Base-by-base conservation (phyloP, 2,329 filamentous ascomycete species). In the Cercospora beticola region DNA sequence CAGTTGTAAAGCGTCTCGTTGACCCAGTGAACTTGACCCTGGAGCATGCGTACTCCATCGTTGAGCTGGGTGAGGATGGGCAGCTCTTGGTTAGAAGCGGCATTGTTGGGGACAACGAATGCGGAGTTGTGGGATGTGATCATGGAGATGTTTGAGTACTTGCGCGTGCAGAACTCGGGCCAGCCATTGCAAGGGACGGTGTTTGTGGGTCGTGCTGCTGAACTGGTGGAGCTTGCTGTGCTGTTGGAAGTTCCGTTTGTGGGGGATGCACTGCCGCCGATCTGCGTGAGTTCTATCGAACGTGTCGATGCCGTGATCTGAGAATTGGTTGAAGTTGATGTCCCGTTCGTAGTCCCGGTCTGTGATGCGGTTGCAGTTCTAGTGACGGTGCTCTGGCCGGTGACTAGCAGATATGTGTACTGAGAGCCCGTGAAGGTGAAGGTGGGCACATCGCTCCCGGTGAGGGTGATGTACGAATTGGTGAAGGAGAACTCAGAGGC, bases 51-150 rank as follows among this genome's bases (percentile, higher is more conserved):
- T 43, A 91, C 82, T 31, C 92, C 92, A 76, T 96, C 92, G 76
- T 95, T 87, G 70, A 96, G 84, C 81, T 96, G 93, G 36, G 85
- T 82, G 12, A 83, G 85, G 60, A 95, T 91, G 21, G 83, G 79
- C 56, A 91, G 83, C 30, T 84, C 83, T 81, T 96, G 92, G 79
- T 96, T 96, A 65, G 90, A 87, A 14, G 89, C 92, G 9, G 90
- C 86, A 78, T 91, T 94, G 73, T 90, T 90, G 16, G 84, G 78
- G 8, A 86, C 83, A 49, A 89, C 85, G 77, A 96, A 96, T 10
- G 92, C 91, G 52, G 91, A 92, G 82, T 96, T 96, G 82, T 96
- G 92, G 18, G 89, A 89, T 21, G 87, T 88, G 1, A 96, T 86
- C 74, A 91, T 85, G 66, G 92, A 94, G 79, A 95, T 90, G 78